phyloP scores from a whole-genome alignment of 768 basidiomycete genomes.

The Cubamyces lactineus region DNA sequence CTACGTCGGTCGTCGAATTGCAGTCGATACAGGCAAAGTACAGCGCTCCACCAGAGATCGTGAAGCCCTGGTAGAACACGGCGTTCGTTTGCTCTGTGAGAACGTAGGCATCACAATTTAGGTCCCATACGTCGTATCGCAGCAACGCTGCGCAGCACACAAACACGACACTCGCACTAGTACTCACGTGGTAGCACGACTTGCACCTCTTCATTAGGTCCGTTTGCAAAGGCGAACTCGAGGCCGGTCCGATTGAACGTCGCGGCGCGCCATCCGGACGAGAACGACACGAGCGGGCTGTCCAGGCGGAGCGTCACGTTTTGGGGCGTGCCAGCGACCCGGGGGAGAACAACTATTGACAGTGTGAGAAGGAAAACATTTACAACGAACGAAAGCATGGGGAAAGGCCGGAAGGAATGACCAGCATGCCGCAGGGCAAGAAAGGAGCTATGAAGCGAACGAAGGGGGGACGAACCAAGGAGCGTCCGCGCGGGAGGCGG shows the following conservation, averaged over 20 bases:
- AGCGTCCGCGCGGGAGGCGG: conserved; percentile 7
- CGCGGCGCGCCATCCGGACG: conserved; percentile 29
- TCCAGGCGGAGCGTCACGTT: conserved; percentile 27
- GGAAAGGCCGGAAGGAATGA: conserved; percentile 16
- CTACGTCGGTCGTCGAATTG: conserved; percentile 20
- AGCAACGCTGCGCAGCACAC: no score
- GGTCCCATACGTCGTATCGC: no score
- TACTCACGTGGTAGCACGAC: conserved; percentile 35
- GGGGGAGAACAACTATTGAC: neutral
- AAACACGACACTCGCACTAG: neutral
- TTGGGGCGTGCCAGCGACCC: conserved; percentile 17
- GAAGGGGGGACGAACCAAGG: conserved; percentile 11
- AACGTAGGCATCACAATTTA: neutral
- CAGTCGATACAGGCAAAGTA: conserved; percentile 40
- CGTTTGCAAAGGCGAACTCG: conserved; percentile 24
- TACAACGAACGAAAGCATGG: conserved; percentile 15
- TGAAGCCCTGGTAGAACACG: conserved; percentile 36
- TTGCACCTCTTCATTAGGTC: conserved; percentile 26
- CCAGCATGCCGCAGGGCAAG: conserved; percentile 27
- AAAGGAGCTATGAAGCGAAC: conserved; percentile 4
- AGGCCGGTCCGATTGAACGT: conserved; percentile 10
- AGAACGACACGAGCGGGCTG: conserved; percentile 26
- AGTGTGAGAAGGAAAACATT: conserved; percentile 15
- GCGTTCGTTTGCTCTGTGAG: conserved; percentile 30
- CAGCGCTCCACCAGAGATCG: conserved; percentile 28